Base-by-base conservation (phyloP, 2,329 filamentous ascomycete genomes). In the Coleophoma cylindrospora region DNA sequence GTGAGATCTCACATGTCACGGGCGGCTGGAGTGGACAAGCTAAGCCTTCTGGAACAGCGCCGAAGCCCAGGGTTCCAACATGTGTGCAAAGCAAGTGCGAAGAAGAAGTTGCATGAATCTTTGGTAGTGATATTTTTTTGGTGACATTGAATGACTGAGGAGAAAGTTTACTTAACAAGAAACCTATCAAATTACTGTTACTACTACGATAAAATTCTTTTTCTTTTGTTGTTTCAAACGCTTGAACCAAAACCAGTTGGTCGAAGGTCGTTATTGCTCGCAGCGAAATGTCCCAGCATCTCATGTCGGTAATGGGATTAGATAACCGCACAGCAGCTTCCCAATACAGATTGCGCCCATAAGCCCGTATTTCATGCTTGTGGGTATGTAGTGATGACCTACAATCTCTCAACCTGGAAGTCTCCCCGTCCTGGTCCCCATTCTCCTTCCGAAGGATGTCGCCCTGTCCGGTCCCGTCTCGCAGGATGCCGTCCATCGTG, bases 341-440 rank as follows among this genome's bases (percentile, higher is more conserved):
- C 15, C 36, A n/a, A 14, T 19, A 17, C 14, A 36, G 15, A n/a
- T 36, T 17, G 21, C 46, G 41, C 22, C 37, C 22, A 13, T 27
- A 33, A 27, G 9, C 21, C 21, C 41, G 17, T 21, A 6, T 44
- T 33, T 44, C 41, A 34, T 40, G 27, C 21, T 15, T 46, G 45
- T 55, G 51, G 52, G 57, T 55, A 62, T 59, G 57, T 57, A 61
- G 60, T 62, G 59, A 62, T 62, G 61, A 61, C 47, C 61, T 63
- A 61, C 57, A 59, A 48, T 57, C 55, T 43, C 34, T 33, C 19
- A 32, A 8, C 21, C 41, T 27, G 19, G 19, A 21, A 4, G 17
- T 47, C 38, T 41, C 36, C 27, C 17, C 45, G 32, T 47, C 45
- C 45, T 43, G n/a, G 36, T 52, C 48, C 45, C 33, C 50, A 22